Percentiles rank a stretch among this genome's conserved stretches.
phyloP scores from a whole-genome alignment of 257 asterid genomes.

The Henckelia pumila region DNA sequence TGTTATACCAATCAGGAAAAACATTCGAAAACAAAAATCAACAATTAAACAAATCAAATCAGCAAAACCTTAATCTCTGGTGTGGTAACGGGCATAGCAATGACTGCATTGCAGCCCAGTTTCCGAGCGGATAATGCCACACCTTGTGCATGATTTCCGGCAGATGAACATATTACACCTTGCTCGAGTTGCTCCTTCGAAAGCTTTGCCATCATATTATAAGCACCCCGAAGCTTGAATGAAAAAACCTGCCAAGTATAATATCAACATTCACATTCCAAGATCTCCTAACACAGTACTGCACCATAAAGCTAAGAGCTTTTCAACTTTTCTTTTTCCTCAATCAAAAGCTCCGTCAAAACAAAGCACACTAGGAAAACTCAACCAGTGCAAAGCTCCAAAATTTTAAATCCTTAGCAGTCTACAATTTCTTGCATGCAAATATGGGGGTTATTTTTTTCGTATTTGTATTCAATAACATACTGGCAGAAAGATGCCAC shows the following conservation, averaged over 20 bases:
- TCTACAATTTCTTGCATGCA: not conserved
- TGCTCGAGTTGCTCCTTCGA: slow-evolving; percentile 59
- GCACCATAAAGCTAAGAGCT: not conserved
- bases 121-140: slow-evolving; percentile 79
- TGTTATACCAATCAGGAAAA: not conserved
- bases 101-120: slow-evolving; percentile 71
- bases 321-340: not conserved
- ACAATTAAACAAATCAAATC: not conserved
- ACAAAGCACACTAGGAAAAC: not conserved
- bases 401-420: not conserved
- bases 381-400: not conserved
- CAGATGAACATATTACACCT: slow-evolving; percentile 97
- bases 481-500: slow-evolving; percentile 13
- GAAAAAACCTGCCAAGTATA: slow-evolving; percentile 64
- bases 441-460: not conserved
- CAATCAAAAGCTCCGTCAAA: not conserved
- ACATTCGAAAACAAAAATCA: not conserved
- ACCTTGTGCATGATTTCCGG: slow-evolving; percentile 99
- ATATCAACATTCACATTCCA: slow-evolving; percentile 5
- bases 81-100: slow-evolving; percentile 91
- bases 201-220: slow-evolving; percentile 96
- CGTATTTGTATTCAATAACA: not conserved
- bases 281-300: not conserved
- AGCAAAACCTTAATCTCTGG: slow-evolving; percentile 85
- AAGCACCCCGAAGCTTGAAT: slow-evolving; percentile 96